These are phyloP conservation scores for Xylariales sp. DNA, from an alignment of 2,329 filamentous ascomycete genomes.

Conservation along the genomic window DNA sequence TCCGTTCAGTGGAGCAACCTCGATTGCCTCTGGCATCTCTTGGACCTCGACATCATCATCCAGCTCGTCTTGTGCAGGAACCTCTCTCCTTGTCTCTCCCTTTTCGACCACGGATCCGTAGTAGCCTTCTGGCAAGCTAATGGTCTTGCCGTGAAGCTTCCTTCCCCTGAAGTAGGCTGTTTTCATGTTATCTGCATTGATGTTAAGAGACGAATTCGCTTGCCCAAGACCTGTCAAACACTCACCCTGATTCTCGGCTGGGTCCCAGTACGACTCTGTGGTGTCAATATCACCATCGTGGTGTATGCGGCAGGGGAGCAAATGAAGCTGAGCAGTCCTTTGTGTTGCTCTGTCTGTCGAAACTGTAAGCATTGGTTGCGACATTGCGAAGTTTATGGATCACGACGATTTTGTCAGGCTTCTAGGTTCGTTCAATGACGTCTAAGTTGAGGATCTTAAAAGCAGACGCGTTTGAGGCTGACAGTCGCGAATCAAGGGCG, in stretches of 20 bases:
- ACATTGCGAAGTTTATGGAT: slow-evolving; percentile 19
- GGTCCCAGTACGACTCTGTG: slow-evolving; percentile 65
- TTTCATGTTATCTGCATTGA: slow-evolving; percentile 42
- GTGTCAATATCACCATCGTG: slow-evolving; percentile 69
- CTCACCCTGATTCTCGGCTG: slow-evolving; percentile 43
- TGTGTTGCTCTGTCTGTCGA: slow-evolving; percentile 12
- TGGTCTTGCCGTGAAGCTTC: slow-evolving; percentile 63
- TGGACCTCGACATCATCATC: slow-evolving; percentile 35
- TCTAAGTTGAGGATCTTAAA: too few species aligned
- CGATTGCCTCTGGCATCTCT: slow-evolving; percentile 40
- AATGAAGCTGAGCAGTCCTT: slow-evolving; percentile 35
- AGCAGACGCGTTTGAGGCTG: too few species aligned
- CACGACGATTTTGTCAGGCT: too few species aligned
- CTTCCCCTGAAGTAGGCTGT: slow-evolving; percentile 74
- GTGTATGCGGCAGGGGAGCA: slow-evolving; percentile 77
- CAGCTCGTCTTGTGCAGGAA: slow-evolving; percentile 19
- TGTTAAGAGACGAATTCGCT: too few species aligned
- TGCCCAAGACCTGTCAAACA: too few species aligned
- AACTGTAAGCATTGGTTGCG: slow-evolving; percentile 22
- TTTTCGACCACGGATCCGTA: slow-evolving; percentile 56
- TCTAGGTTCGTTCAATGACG: too few species aligned
- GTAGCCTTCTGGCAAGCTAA: slow-evolving; percentile 69
- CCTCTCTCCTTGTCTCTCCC: slow-evolving; percentile 31
- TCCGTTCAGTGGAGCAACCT: slow-evolving; percentile 55
- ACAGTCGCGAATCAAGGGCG: too few species aligned